Percentiles rank a stretch among this genome's conserved stretches.
These are phyloP conservation scores for Cladophialophora yegresii DNA, from an alignment of 2,329 filamentous ascomycete genomes.

Conservation along the genomic window DNA sequence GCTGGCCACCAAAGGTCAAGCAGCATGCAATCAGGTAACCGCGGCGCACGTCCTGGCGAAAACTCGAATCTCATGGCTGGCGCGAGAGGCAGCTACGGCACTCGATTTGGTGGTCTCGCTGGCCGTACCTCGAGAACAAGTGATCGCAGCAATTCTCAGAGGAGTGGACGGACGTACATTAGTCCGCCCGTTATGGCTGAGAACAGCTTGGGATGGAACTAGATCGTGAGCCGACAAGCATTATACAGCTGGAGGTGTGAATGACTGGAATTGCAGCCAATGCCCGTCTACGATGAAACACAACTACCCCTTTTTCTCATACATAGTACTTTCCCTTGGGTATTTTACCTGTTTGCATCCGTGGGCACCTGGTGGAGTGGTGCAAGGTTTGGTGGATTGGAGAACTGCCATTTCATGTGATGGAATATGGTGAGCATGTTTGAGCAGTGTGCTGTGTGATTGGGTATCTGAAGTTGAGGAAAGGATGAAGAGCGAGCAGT, in stretches of 20 bases:
- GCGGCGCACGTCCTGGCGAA: conserved; percentile 50
- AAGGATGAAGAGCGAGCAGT: background rate
- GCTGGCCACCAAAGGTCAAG: conserved; percentile 73
- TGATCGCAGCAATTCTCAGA: conserved; percentile 56
- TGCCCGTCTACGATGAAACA: conserved; percentile 28
- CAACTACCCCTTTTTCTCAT: conserved; percentile 20
- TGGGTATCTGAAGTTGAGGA: background rate
- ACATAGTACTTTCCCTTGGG: conserved; percentile 18
- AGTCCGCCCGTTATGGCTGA: conserved; percentile 88
- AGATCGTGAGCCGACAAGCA: conserved; percentile 40
- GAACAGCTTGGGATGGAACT: conserved; percentile 97
- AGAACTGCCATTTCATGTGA: background rate
- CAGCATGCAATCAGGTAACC: conserved; percentile 62
- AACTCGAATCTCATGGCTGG: conserved; percentile 47
- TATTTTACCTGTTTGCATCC: conserved; percentile 7
- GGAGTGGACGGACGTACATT: conserved; percentile 69
- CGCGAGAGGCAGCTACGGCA: conserved; percentile 57
- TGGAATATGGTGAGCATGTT: background rate
- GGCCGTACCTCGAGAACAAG: conserved; percentile 62
- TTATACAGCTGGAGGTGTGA: conserved; percentile 27
- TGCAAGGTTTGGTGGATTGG: conserved; percentile 2
- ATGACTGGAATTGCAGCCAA: conserved; percentile 17
- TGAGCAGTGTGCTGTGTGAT: conserved; percentile 5
- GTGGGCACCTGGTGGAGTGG: conserved; percentile 2
- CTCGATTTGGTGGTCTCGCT: conserved; percentile 44